Evolutionary conservation across 2,329 filamentous ascomycete species (phyloP).

Genomic region (Fusarium brevicatenulatum): DNA sequence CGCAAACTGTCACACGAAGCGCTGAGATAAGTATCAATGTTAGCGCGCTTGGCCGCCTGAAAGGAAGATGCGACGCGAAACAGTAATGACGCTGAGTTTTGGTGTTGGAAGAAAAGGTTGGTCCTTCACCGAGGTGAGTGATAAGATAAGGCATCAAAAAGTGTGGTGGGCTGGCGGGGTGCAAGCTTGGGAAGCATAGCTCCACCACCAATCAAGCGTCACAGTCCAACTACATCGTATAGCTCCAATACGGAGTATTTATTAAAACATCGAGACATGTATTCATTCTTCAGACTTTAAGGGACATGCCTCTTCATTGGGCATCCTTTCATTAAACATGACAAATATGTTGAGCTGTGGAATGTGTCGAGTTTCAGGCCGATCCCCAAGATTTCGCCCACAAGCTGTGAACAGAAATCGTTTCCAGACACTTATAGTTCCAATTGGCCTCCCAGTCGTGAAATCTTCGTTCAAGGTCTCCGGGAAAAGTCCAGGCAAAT

Average conservation of each 20-base stretch:
- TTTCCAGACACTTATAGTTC: background rate
- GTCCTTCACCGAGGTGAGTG: constrained; percentile 46
- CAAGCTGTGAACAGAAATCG: too few species aligned
- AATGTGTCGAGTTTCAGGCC: background rate
- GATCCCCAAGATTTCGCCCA: background rate
- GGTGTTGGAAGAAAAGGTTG: constrained; percentile 38
- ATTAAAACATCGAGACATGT: background rate
- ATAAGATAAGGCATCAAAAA: constrained; percentile 48
- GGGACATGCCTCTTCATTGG: background rate
- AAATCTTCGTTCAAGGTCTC: background rate
- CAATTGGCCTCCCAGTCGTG: too few species aligned
- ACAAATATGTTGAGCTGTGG: background rate
- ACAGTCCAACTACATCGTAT: background rate
- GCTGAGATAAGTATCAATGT: background rate
- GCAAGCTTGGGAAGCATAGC: constrained; percentile 26
- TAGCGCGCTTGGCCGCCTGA: background rate
- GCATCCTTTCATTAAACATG: background rate
- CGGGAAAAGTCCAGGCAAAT: constrained; percentile 67
- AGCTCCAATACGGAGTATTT: background rate
- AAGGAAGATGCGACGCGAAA: constrained; percentile 1
- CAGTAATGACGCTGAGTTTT: constrained; percentile 24
- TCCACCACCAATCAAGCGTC: constrained; percentile 12
- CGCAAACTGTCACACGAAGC: background rate
- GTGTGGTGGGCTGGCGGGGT: constrained; percentile 40
- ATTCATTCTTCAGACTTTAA: background rate